These are phyloP conservation scores for Curvularia eragrostidis DNA, from an alignment of 2,329 filamentous ascomycete genomes.

Conservation along the genomic window DNA sequence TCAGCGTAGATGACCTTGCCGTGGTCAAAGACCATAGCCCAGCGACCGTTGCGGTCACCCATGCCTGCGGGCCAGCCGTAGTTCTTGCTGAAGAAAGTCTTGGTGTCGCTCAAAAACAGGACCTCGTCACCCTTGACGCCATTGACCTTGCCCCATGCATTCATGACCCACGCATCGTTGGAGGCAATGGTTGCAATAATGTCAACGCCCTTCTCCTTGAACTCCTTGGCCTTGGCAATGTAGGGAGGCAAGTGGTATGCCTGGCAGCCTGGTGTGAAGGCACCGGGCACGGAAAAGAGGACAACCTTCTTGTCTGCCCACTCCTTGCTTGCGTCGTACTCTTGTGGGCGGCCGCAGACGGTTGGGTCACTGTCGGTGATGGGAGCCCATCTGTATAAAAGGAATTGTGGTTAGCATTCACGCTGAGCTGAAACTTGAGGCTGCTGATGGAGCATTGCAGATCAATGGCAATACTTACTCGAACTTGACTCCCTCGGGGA, in stretches of 20 bases:
- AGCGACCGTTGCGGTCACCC: constrained; percentile 77
- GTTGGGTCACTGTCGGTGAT: constrained; percentile 75
- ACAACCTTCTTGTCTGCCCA: constrained; percentile 75
- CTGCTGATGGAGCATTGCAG: background rate
- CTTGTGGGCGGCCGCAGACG: constrained; percentile 77
- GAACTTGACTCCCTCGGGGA: constrained; percentile 83
- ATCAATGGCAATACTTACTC: constrained; percentile 57
- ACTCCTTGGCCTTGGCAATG: constrained; percentile 75
- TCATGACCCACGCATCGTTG: constrained; percentile 89
- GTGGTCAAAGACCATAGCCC: constrained; percentile 77
- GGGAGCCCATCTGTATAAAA: constrained; percentile 70
- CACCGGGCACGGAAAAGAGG: constrained; percentile 72
- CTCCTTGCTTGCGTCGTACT: constrained; percentile 80
- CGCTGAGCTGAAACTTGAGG: background rate
- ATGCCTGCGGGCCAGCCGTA: constrained; percentile 74
- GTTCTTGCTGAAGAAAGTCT: constrained; percentile 75
- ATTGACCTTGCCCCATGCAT: constrained; percentile 90
- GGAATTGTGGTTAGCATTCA: constrained; percentile 3
- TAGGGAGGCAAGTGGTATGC: constrained; percentile 82
- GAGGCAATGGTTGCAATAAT: constrained; percentile 79
- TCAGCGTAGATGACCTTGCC: constrained; percentile 84
- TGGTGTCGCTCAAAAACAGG: constrained; percentile 78
- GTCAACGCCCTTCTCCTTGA: constrained; percentile 81
- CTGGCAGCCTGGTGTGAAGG: constrained; percentile 88
- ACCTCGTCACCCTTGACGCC: constrained; percentile 74